Conservation (phyloP, 768 basidiomycete species). For the Russula lepida region DNA sequence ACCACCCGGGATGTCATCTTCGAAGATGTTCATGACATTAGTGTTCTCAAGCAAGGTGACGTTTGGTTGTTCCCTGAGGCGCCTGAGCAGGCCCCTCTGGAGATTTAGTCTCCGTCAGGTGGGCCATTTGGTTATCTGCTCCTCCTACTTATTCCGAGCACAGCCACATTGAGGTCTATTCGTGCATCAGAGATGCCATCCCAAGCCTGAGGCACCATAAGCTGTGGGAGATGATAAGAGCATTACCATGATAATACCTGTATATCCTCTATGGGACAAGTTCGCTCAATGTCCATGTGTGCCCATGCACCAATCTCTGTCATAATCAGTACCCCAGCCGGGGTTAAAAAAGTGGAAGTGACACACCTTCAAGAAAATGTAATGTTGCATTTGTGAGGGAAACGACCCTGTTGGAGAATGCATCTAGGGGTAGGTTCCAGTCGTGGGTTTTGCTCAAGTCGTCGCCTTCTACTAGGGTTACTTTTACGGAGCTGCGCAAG, state of each 20-base stretch:
- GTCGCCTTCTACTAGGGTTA: constrained; percentile 76
- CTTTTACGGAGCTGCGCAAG: constrained; percentile 46
- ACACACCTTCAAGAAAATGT: constrained; percentile 54
- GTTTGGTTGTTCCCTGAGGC: constrained; percentile 42
- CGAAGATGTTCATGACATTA: constrained; percentile 63
- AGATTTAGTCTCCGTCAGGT: constrained; percentile 92
- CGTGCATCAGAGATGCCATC: constrained; percentile 81
- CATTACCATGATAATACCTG: constrained; percentile 41
- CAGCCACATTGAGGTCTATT: constrained; percentile 57
- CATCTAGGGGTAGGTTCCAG: constrained; percentile 51
- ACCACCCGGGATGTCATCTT: constrained; percentile 39
- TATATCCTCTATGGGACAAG: constrained; percentile 75
- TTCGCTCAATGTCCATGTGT: constrained; percentile 58
- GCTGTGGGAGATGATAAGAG: constrained; percentile 3
- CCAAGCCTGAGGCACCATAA: constrained; percentile 57
- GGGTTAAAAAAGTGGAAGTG: not conserved
- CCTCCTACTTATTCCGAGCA: constrained; percentile 29
- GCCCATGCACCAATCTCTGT: constrained; percentile 81
- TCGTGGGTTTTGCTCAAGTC: constrained; percentile 58
- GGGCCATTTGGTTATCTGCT: constrained; percentile 53
- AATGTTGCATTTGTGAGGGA: constrained; percentile 75
- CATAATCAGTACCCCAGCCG: not conserved
- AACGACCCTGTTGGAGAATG: constrained; percentile 78
- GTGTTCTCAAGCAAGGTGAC: constrained; percentile 64
- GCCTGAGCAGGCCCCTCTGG: constrained; percentile 71